Base-by-base conservation (phyloP, 768 basidiomycete species). In the Floccularia luteovirens region DNA sequence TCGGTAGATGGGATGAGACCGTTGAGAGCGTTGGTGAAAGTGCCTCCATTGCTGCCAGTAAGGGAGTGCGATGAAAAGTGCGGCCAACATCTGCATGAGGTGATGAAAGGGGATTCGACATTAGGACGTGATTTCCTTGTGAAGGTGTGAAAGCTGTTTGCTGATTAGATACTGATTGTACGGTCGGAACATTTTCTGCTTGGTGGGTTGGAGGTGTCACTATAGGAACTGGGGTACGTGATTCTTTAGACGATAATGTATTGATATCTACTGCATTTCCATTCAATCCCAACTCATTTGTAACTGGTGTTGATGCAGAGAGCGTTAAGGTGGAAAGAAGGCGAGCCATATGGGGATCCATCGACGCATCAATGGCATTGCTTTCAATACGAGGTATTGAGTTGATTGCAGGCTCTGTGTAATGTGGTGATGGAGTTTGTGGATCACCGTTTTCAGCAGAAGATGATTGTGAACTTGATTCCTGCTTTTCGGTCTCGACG, bases 321-420 rank as follows among this genome's bases (percentile, higher is more conserved):
- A 77, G 56, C 5, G 77, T 75, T 36, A 87, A 63, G 4, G 75
- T 75, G 32, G 67, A 74, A 37, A 88, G 62, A 5, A 88, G 65
- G 22, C 75, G 70, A 14, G 83, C 82, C 53, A 88, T 74, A 46
- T 86, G 82, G 23, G 82, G 79, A 53, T 87, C 82, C 47, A 82
- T 58, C 36, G 59, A 44, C 31, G 64, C 58, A 36, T 38, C 43
- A 30, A 50, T 34, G 31, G 50, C 55, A 24, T 63, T 58, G 31
- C 62, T 61, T n/a, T 58, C 56, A 37, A 63, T 54, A 41, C 55
- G 57, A 22, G 58, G 54, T 3, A 49, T 48, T 20, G 60, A 48
- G 16, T 62, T 59, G 3, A 60, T 52, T 23, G 59, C 45, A 4
- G 74, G 54, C 36, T 70, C 64, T 28, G 66, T 66, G 53, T 71